Base-by-base conservation (phyloP, 2,329 filamentous ascomycete species). In the Cercospora zeina region DNA sequence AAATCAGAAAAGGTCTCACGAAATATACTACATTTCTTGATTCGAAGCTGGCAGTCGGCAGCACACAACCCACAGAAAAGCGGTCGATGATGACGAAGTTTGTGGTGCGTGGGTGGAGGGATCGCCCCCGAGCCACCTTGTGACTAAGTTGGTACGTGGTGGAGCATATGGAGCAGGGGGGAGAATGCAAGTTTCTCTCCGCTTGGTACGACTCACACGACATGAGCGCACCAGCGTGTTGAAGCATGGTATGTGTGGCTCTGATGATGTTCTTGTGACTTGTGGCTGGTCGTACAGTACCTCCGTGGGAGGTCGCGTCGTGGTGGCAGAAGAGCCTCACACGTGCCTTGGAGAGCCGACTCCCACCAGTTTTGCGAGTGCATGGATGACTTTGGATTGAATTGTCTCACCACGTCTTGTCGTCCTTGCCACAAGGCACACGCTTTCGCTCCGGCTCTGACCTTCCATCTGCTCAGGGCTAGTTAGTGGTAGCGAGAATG, bases 131-230 rank as follows among this genome's bases (percentile, higher is more conserved):
- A 3, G 24, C 24, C 24, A 51, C 47, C 56, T 59, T 59, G 56
- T 59, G 56, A 59, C 56, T 59, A 59, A 59, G 49, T 7, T 53
- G 42, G 42, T 49, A 27, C 42, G 21, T 49, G 42, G 42, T 30
- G 42, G 42, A 49, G 21, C 21, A 27, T 21, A 27, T 27, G 24
- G 24, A 27, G 24, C 24, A 27, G 24, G 16, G 42, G 42, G 21
- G 21, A 49, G 21, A 30, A 30, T 9, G 21, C 42, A 49, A 30
- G 42, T 27, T 24, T 49, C 11, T n/a, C 21, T 49, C 42, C 42
- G 42, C 21, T n/a, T 49, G 42, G 42, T 27, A 49, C 42, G 42
- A 49, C 42, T 27, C 31, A 49, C 42, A 27, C 42, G 21, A 49
- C 7, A 16, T 2, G 27, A 21, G 42, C 21, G 42, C n/a, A n/a